A percentile compares a stretch with the other conserved stretches of the same genome.
Conservation (phyloP, 2,329 filamentous ascomycete species). For the Didymella arachidicola region DNA sequence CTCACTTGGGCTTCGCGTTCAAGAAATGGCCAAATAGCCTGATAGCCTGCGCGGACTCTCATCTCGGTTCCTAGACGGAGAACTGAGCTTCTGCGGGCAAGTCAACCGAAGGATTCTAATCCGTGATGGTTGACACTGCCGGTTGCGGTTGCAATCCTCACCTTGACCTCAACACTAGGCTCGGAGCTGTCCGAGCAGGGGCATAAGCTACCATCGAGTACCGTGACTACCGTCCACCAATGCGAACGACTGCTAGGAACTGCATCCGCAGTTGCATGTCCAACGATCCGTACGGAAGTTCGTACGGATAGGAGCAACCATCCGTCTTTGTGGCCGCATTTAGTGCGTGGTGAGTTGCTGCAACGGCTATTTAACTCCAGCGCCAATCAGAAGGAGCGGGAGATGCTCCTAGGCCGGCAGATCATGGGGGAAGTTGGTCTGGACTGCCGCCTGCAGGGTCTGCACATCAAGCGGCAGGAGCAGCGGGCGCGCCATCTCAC, state of each 20-base stretch:
- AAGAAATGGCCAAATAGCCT: slow-evolving; percentile 5
- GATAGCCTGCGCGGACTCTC: slow-evolving; percentile 1
- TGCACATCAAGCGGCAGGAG: slow-evolving; percentile 15
- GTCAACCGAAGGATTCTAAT: slow-evolving; percentile 6
- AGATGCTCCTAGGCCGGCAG: slow-evolving; percentile 8
- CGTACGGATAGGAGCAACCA: background rate
- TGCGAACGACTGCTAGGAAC: background rate
- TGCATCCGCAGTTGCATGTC: background rate
- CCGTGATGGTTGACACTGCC: background rate
- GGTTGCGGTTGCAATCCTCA: slow-evolving; percentile 7
- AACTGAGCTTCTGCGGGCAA: background rate
- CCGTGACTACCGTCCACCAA: slow-evolving; percentile 1
- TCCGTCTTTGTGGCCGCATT: background rate
- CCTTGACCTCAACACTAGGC: slow-evolving; percentile 5
- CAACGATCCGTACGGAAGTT: background rate
- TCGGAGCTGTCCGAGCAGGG: slow-evolving; percentile 4
- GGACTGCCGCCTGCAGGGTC: slow-evolving; percentile 20
- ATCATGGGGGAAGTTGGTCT: slow-evolving; percentile 12
- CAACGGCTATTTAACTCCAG: background rate
- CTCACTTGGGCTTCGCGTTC: background rate
- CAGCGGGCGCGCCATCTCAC: slow-evolving; percentile 12
- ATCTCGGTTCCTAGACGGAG: background rate
- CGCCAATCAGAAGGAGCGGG: slow-evolving; percentile 6
- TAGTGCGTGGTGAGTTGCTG: slow-evolving; percentile 2
- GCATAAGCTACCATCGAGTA: background rate